Conservation (phyloP, 1,139 yeast species). For the Saccharomyces hybrid region DNA sequence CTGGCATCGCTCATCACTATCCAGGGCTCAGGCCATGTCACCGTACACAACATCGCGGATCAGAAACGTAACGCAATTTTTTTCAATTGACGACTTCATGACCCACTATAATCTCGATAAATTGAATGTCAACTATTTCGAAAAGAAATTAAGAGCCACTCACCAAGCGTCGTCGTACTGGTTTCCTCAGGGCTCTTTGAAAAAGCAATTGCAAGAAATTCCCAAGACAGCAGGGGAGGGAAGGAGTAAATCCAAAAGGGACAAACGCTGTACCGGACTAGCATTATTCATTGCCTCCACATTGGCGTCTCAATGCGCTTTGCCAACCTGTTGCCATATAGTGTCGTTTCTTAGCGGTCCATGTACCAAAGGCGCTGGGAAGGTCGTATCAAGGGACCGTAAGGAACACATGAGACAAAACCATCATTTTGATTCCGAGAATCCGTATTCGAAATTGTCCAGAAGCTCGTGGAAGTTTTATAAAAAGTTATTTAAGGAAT, state of each 20-base stretch:
- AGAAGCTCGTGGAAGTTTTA: constrained; percentile 12
- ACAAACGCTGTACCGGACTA: constrained; percentile 15
- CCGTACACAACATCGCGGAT: neutral
- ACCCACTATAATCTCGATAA: neutral
- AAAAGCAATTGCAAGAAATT: neutral
- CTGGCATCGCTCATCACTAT: neutral
- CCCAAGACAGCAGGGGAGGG: neutral
- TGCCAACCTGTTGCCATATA: constrained; percentile 3
- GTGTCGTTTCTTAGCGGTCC: constrained; percentile 19
- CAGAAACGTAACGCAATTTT: neutral
- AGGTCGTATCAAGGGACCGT: constrained; percentile 14
- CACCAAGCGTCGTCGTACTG: neutral
- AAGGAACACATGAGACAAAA: constrained; percentile 16
- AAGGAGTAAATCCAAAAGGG: constrained; percentile 2
- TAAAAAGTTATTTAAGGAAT: constrained; percentile 2
- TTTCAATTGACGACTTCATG: neutral
- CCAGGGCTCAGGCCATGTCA: neutral
- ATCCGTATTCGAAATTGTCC: constrained; percentile 7
- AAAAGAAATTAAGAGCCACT: neutral
- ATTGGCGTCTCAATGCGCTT: neutral
- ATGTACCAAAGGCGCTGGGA: constrained; percentile 21
- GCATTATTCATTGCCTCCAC: constrained; percentile 16
- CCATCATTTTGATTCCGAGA: constrained; percentile 11
- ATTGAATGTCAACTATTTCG: neutral
- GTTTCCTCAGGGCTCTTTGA: neutral